Evolutionary conservation across 2,329 filamentous ascomycete genomes (phyloP), one percentile per base, ranked within the genome.

Genomic region (Teratosphaeria pseudoeucalypti): DNA sequence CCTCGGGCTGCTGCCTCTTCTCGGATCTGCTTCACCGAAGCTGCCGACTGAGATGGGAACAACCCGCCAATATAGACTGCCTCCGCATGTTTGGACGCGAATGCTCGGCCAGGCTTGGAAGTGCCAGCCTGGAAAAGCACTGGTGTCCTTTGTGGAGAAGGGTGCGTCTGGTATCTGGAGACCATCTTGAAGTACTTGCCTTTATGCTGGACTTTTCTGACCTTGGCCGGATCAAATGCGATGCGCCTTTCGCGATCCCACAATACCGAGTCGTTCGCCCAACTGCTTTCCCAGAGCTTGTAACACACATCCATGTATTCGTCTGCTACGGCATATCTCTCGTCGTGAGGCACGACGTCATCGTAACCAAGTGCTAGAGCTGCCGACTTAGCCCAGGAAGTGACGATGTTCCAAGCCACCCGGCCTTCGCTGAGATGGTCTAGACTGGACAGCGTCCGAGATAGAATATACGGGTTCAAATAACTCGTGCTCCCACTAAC

Each of bases 101-200:
- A 89, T 0, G 74, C 71, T 70, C 86, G 87, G 1, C 86, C 86
- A 0, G 85, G 79, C 56, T 79, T 81, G 0, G 83, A 87, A 0
- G 86, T 86, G 0, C 87, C 87, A 0, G 87, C 87, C 70, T 90
- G 87, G 3, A 89, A 77, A 4, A 89, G 79, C 1, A 89, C 76
- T 0, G 87, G 87, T 1, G 82, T 84, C 0, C 81, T 72, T 63
- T 84, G 82, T 3, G 81, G 80, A 0, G 81, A 82, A 0, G 82
- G 81, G 55, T 82, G 78, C 37, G 81, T 77, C 27, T 79, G 78
- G 59, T 78, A 77, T 1, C 74, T 72, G 16, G 76, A 73, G 59
- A 72, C 73, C 2, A 80, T 72, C 52, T 71, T 71, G 66, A 79
- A 80, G 58, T 78, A 77, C 54, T 71, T 70, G 23, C 68, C 67